phyloP scores from a whole-genome alignment of 225 moss, liverwort and hornwort species.

The Climacium dendroides region DNA sequence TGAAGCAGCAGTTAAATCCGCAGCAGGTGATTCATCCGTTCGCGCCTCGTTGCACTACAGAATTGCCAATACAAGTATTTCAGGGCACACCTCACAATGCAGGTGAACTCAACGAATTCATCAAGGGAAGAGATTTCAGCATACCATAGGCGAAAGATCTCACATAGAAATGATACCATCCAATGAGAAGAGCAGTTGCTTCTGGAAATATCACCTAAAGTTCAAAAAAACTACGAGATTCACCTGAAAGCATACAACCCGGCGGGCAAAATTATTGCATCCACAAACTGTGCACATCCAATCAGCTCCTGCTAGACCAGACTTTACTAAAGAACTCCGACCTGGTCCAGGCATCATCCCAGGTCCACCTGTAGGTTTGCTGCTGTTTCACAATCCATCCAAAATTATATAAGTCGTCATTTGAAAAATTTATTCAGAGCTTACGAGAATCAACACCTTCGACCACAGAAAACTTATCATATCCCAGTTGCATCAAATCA shows the following conservation, averaged over 20 bases:
- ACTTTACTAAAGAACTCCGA: slow-evolving; percentile 48
- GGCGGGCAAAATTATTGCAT: slow-evolving; percentile 96
- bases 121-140: neutral
- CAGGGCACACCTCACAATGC: neutral
- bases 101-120: neutral
- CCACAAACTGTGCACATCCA: slow-evolving; percentile 99
- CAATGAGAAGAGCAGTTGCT: neutral
- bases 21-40: slow-evolving; percentile 92
- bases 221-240: neutral
- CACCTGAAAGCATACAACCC: slow-evolving; percentile 97
- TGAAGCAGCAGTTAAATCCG: slow-evolving; percentile 70
- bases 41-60: slow-evolving; percentile 93
- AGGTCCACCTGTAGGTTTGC: slow-evolving; percentile 95
- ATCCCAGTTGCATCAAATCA: neutral
- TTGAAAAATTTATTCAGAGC: neutral
- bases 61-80: neutral
- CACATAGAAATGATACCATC: neutral
- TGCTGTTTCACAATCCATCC: slow-evolving; percentile 56
- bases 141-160: neutral
- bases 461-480: neutral
- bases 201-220: neutral
- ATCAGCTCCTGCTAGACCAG: slow-evolving; percentile 66
- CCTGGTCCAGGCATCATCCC: slow-evolving; percentile 42
- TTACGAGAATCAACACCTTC: neutral
- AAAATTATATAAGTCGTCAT: neutral